Percentiles rank a stretch among this genome's conserved stretches.
Evolutionary conservation across 2,329 filamentous ascomycete genomes (phyloP).

Genomic region (Zalaria obscura): DNA sequence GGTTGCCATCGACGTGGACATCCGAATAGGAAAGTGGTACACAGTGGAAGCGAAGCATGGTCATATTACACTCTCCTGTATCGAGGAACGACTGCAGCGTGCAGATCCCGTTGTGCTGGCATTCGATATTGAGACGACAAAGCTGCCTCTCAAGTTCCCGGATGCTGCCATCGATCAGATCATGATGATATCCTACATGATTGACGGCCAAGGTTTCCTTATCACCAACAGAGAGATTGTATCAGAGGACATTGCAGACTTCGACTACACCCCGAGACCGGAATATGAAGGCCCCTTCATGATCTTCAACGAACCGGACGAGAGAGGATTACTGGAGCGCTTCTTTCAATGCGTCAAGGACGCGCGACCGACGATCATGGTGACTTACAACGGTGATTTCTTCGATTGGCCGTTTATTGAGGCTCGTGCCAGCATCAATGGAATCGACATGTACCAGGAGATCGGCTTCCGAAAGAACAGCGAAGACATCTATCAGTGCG

Average conservation of each 20-base stretch:
- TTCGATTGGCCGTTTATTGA: slow-evolving; percentile 99
- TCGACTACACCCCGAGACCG: slow-evolving; percentile 94
- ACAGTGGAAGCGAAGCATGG: slow-evolving; percentile 90
- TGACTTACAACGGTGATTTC: slow-evolving; percentile 99
- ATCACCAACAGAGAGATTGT: slow-evolving; percentile 98
- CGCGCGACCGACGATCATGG: slow-evolving; percentile 86
- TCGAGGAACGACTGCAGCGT: slow-evolving; percentile 76
- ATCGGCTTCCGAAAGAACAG: slow-evolving; percentile 92
- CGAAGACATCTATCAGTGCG: slow-evolving; percentile 92
- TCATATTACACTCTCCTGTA: slow-evolving; percentile 63
- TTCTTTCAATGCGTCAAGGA: slow-evolving; percentile 97
- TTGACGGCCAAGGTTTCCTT: slow-evolving; percentile 91
- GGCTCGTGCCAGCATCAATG: slow-evolving; percentile 77
- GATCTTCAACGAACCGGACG: slow-evolving; percentile 95
- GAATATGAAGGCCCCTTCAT: slow-evolving; percentile 93
- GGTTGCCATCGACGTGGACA: slow-evolving; percentile 92
- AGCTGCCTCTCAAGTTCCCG: slow-evolving; percentile 89
- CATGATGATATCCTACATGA: slow-evolving; percentile 99
- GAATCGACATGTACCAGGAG: slow-evolving; percentile 98
- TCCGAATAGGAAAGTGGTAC: slow-evolving; percentile 95
- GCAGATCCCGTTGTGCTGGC: slow-evolving; percentile 97
- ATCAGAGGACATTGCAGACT: slow-evolving; percentile 91
- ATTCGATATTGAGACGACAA: slow-evolving; percentile 98
- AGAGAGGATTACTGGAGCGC: slow-evolving; percentile 72
- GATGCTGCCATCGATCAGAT: slow-evolving; percentile 90